Evolutionary conservation across 129 eudicot genomes (phyloP).

Genomic region (Pulicaria dysenterica): DNA sequence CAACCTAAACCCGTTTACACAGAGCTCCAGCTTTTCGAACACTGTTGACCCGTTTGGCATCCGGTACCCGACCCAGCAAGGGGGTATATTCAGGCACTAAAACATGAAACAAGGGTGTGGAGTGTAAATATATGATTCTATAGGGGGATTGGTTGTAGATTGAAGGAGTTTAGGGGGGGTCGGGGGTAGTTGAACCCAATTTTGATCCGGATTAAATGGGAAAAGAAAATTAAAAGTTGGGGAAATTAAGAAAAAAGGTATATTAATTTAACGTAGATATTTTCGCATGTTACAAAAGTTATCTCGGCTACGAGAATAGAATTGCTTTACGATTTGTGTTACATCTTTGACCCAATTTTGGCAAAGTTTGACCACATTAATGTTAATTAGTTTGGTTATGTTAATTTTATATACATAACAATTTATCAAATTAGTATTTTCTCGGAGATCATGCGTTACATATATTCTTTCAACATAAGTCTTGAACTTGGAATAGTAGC

Average conservation of each 20-base stretch:
- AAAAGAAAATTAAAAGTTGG: slow-evolving; percentile 15
- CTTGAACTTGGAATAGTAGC: no score
- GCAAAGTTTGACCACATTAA: slow-evolving; percentile 7
- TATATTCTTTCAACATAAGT: no score
- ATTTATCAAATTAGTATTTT: no score
- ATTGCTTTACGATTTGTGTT: slow-evolving; percentile 27
- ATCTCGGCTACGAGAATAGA: slow-evolving; percentile 19
- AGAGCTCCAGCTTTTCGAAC: slow-evolving; percentile 25
- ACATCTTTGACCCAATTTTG: slow-evolving; percentile 20
- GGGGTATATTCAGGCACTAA: slow-evolving; percentile 48
- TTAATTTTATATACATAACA: not conserved
- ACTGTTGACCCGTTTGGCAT: slow-evolving; percentile 63
- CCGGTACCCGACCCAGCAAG: slow-evolving; percentile 54
- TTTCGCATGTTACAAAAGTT: slow-evolving; percentile 17
- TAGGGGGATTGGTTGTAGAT: slow-evolving; percentile 33
- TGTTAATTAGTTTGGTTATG: slow-evolving; percentile 5
- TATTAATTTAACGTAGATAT: slow-evolving; percentile 23
- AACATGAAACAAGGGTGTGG: slow-evolving; percentile 5
- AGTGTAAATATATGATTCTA: slow-evolving; percentile 57
- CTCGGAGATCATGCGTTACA: no score
- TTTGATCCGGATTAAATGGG: slow-evolving; percentile 18
- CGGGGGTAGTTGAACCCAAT: slow-evolving; percentile 26
- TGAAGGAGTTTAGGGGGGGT: not conserved
- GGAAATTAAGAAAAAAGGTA: slow-evolving; percentile 7
- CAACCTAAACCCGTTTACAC: slow-evolving; percentile 31